These are phyloP conservation scores for Aspergillus pseudoglaucus DNA, from an alignment of 2,329 filamentous ascomycete species.

Conservation along the genomic window DNA sequence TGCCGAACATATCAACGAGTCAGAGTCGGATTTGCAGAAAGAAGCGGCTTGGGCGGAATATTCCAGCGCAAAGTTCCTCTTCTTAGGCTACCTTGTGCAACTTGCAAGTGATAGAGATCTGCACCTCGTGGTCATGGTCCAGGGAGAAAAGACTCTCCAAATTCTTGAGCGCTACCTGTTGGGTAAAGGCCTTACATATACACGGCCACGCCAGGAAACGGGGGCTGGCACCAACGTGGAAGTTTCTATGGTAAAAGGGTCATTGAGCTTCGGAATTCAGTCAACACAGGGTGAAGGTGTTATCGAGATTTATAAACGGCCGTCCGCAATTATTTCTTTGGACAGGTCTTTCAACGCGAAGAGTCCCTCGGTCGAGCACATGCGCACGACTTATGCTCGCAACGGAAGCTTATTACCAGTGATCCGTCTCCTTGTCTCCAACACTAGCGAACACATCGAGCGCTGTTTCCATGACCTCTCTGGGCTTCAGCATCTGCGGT, in stretches of 20 bases:
- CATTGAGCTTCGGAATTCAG: conserved; percentile 32
- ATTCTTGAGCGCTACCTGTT: conserved; percentile 38
- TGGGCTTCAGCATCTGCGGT: conserved; percentile 26
- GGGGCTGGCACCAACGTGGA: conserved; percentile 25
- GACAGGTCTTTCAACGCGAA: conserved; percentile 38
- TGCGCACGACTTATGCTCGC: conserved; percentile 31
- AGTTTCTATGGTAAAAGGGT: conserved; percentile 30
- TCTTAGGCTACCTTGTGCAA: conserved; percentile 39
- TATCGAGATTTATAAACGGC: conserved; percentile 26
- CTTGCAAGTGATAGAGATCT: conserved; percentile 26
- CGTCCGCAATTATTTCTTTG: conserved; percentile 38
- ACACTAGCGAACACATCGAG: conserved; percentile 42
- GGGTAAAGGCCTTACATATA: conserved; percentile 34
- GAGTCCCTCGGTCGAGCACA: conserved; percentile 32
- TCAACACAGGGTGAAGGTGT: conserved; percentile 23
- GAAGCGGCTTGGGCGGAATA: conserved; percentile 43
- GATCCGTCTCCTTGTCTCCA: conserved; percentile 40
- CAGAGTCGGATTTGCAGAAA: conserved; percentile 27
- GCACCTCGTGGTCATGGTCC: conserved; percentile 35
- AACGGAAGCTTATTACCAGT: conserved; percentile 35
- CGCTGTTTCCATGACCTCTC: conserved; percentile 35
- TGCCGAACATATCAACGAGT: conserved; percentile 29
- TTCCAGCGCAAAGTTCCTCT: conserved; percentile 41
- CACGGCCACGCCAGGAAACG: conserved; percentile 26
- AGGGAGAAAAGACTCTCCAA: conserved; percentile 29